Base-by-base conservation (phyloP, 2,329 filamentous ascomycete genomes). In the Diaporthe sp. region DNA sequence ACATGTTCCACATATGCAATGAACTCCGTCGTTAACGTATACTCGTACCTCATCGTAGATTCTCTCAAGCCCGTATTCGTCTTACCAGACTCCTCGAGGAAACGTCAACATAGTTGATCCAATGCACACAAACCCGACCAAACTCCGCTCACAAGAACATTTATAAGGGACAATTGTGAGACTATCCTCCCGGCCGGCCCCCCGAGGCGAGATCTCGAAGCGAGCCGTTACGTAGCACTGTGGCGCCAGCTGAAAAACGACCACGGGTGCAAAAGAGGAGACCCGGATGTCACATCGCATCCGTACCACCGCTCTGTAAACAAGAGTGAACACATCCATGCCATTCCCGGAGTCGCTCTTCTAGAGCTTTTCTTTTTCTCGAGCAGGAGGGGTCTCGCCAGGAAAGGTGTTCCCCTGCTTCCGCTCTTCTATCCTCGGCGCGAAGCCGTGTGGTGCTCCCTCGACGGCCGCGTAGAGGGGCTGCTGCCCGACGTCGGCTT, bases 401-500 rank as follows among this genome's bases (percentile, higher is more conserved):
- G 39, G 25, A 31, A 3, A 6, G 13, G 3, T 2, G 5, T 25
- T 2, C 42, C 39, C 9, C 17, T 3, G 46, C 10, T 15, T n/a
- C 17, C 15, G 3, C 9, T 3, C 42, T n/a, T n/a, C 49, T 65
- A 73, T 37, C 28, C 49, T 44, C 71, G 58, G 55, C 71, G 71
- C 22, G 71, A 65, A 15, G 71, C 22, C 1, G 71, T 55, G 28
- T 73, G 71, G 8, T 73, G 58, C 31, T 55, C 34, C 31, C 58
- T 55, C 17, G 71, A 65, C 25, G 71, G n/a, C 6, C 39, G 25
- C 10, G 57, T 61, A 10, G 71, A 73, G 15, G 71, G 15, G 71
- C 60, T 73, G 34, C 71, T 68, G 22, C 65, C 65, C 12, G 65
- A 53, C 22, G 65, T 68, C n/a, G 65, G 65, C 31, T 34, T 51